Evolutionary conservation across 768 basidiomycete genomes (phyloP).

Genomic region (Leccinum sublutescens): DNA sequence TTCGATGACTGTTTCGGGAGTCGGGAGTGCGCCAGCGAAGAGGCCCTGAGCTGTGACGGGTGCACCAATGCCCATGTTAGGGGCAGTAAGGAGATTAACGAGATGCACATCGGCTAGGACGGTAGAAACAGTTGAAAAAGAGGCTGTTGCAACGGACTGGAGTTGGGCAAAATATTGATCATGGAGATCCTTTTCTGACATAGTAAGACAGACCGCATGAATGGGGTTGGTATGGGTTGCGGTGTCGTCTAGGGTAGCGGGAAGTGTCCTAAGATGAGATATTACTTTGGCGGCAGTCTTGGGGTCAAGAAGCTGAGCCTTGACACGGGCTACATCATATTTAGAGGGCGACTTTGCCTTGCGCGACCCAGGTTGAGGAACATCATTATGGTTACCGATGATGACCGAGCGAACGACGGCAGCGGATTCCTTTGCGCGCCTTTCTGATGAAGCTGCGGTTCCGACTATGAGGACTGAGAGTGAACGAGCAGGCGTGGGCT

Average conservation of each 20-base stretch:
- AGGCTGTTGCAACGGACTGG: constrained; percentile 45
- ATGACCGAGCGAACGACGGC: constrained; percentile 65
- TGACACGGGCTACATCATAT: constrained; percentile 60
- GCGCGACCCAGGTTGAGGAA: constrained; percentile 31
- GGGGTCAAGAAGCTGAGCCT: constrained; percentile 62
- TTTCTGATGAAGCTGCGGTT: constrained; percentile 43
- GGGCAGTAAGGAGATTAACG: constrained; percentile 55
- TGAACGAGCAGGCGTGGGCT: constrained; percentile 34
- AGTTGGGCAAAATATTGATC: constrained; percentile 57
- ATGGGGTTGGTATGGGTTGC: constrained; percentile 45
- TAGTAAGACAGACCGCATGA: constrained; percentile 72
- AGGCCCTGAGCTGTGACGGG: constrained; percentile 67
- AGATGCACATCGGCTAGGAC: constrained; percentile 61
- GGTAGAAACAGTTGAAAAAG: constrained; percentile 48
- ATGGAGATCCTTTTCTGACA: constrained; percentile 61
- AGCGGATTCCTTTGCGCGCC: constrained; percentile 63
- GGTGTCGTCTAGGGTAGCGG: constrained; percentile 29
- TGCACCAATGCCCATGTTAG: constrained; percentile 71
- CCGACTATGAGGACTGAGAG: constrained; percentile 34
- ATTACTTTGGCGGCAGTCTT: constrained; percentile 72
- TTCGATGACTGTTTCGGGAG: constrained; percentile 64
- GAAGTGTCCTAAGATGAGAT: constrained; percentile 61
- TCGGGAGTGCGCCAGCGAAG: constrained; percentile 74
- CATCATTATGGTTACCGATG: constrained; percentile 46
- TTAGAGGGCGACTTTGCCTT: constrained; percentile 44